A percentile compares a stretch with the other conserved stretches of the same genome.
Evolutionary conservation across 176 grass and related monocot species (phyloP).

Genomic region (Musa beccarii): DNA sequence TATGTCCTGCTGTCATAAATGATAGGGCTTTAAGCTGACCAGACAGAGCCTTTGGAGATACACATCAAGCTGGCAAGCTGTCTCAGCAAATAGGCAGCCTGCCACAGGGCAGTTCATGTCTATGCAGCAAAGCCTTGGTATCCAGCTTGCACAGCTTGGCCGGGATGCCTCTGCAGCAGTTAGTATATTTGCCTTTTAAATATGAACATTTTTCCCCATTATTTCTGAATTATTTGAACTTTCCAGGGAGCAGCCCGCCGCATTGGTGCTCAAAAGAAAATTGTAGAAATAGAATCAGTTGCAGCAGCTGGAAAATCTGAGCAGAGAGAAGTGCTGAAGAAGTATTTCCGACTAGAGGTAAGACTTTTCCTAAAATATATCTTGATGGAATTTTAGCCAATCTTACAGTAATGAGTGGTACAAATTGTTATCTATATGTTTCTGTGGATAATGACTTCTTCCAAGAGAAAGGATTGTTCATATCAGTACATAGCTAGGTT

Average conservation of each 20-base stretch:
- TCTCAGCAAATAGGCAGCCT: slow-evolving; percentile 44
- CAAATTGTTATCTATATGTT: too few relatives aligned
- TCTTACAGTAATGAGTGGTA: not conserved
- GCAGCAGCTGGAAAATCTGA: slow-evolving; percentile 31
- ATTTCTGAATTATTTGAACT: slow-evolving; percentile 11
- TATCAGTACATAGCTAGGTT: too few relatives aligned
- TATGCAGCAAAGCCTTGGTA: slow-evolving; percentile 41
- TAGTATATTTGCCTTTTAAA: slow-evolving; percentile 6
- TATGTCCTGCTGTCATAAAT: slow-evolving; percentile 8
- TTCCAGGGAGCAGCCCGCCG: slow-evolving; percentile 41
- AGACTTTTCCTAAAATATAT: not conserved
- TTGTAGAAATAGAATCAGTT: slow-evolving; percentile 39
- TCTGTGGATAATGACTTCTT: too few relatives aligned
- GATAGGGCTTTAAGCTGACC: slow-evolving; percentile 46
- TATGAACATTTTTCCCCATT: not conserved
- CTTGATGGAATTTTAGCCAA: not conserved
- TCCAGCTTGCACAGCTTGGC: slow-evolving; percentile 48
- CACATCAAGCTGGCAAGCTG: slow-evolving; percentile 39
- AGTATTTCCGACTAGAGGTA: slow-evolving; percentile 40
- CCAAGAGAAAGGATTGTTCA: too few relatives aligned
- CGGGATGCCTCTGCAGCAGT: slow-evolving; percentile 58
- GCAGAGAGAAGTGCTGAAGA: slow-evolving; percentile 38
- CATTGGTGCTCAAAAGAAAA: slow-evolving; percentile 42
- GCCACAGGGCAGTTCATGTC: slow-evolving; percentile 50
- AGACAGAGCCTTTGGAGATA: slow-evolving; percentile 37